Evolutionary conservation across 176 grass and related monocot species (phyloP).

Genomic region (Musa beccarii): DNA sequence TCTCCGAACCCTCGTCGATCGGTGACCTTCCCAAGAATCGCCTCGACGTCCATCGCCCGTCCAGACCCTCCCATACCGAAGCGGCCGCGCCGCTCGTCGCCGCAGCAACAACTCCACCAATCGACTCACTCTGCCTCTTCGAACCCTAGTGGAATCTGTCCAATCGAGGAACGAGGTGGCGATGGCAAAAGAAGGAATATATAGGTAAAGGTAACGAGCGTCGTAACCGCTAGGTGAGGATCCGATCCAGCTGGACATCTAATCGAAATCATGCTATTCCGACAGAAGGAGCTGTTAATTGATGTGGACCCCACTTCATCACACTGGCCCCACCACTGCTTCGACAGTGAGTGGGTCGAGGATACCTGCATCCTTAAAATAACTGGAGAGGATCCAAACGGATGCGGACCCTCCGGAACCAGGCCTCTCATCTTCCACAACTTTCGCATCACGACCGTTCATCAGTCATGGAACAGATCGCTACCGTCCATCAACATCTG

Average conservation of each 20-base stretch:
- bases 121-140: background rate
- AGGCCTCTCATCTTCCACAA: no score
- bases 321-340: no score
- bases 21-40: constrained; percentile 54
- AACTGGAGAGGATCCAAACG: no score
- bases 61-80: constrained; percentile 23
- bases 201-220: background rate
- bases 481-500: no score
- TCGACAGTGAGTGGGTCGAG: no score
- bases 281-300: constrained; percentile 26
- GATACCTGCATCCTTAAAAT: no score
- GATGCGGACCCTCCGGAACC: no score
- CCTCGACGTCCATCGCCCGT: constrained; percentile 42
- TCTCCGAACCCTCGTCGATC: constrained; percentile 62
- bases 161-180: background rate
- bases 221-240: background rate
- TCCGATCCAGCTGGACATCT: background rate
- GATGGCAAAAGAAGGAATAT: background rate
- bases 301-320: constrained; percentile 22
- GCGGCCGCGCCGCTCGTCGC: background rate
- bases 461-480: no score
- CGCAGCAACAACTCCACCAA: background rate
- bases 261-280: constrained; percentile 32
- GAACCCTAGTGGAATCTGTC: background rate
- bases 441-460: no score